These are phyloP conservation scores for Ceratocystis smalleyi DNA, from an alignment of 2,329 filamentous ascomycete species.

Conservation along the genomic window DNA sequence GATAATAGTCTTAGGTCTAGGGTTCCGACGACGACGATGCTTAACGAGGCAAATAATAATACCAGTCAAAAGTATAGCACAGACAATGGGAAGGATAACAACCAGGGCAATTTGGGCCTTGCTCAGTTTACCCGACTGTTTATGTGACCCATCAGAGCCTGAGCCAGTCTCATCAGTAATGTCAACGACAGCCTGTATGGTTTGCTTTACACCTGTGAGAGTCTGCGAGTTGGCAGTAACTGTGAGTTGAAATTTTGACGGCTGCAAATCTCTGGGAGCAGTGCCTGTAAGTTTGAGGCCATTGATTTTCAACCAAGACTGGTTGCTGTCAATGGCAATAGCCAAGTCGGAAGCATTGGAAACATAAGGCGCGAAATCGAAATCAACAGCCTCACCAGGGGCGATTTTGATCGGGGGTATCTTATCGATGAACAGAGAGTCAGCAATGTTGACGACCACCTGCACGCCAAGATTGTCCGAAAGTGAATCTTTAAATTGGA, in stretches of 20 bases:
- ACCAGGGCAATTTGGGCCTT: conserved; percentile 28
- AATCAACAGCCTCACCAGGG: conserved; percentile 28
- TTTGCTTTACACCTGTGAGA: conserved; percentile 14
- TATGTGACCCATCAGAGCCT: conserved; percentile 18
- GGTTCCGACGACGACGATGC: conserved; percentile 22
- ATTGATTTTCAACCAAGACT: conserved; percentile 31
- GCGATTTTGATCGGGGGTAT: conserved; percentile 28
- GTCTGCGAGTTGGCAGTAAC: conserved; percentile 16
- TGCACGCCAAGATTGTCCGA: conserved; percentile 43
- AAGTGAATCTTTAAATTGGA: conserved; percentile 44
- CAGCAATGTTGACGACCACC: conserved; percentile 27
- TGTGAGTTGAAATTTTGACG: background rate
- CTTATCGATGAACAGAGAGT: conserved; percentile 26
- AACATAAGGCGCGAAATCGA: conserved; percentile 31
- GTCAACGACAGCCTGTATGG: conserved; percentile 22
- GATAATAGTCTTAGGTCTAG: conserved; percentile 12
- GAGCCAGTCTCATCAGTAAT: conserved; percentile 23
- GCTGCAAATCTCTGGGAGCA: conserved; percentile 22
- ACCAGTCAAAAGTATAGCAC: conserved; percentile 24
- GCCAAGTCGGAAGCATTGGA: conserved; percentile 26
- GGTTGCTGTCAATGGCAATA: conserved; percentile 26
- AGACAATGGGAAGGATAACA: conserved; percentile 30
- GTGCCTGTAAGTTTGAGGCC: conserved; percentile 28
- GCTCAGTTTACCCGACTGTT: conserved; percentile 16
- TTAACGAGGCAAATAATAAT: conserved; percentile 25